Evolutionary conservation across 73 alveolate species (phyloP), one percentile per base, ranked within the genome.

Genomic region (Symbiodinium natans): DNA sequence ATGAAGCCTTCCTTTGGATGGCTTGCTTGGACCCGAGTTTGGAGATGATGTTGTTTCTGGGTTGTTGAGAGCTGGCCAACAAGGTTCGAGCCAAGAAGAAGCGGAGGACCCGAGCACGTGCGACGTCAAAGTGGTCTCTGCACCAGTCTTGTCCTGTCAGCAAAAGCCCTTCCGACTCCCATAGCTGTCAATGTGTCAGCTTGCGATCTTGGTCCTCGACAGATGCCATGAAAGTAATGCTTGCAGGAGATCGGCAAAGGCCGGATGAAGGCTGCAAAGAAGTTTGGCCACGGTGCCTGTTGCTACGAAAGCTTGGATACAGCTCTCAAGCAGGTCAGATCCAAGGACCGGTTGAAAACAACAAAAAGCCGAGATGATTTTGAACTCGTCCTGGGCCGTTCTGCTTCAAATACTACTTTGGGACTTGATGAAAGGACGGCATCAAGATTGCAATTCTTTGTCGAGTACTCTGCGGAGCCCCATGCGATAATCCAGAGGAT

Each of bases 1-100:
- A 88, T 39, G 95, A 88, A 63, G 95, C 86, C 34, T 88, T 88
- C 43, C 95, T 88, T 59, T 88, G 95, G 95, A 82, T 88, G 42
- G 95, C 86, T 13, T 88, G 95, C 33, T 11, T 17, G 41, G 43
- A 71, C 43, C 86, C 42, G 73, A 59, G 39, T 17, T 63, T 23
- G 3, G 38, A 63, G 80, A 6, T 46, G 6, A 46, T 46, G 59
- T 46, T 46, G 80, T n/a, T 23, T 25, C 80, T 10, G 25, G 23
- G 71, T 52, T 15, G n/a, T 52, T 52, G 71, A 52, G 71, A 52
- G n/a, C 25, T 52, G 17, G 71, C 71, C 71, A 52, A 23, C 80
- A 23, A 63, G 80, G 80, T 63, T 63, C 80, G 17, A 63, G 36
- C 80, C 17, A 63, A 27, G 80, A 63, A 11, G 80, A 63, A 29